A percentile compares a stretch with the other conserved stretches of the same genome.
phyloP scores from a whole-genome alignment of 2,329 filamentous ascomycete species.

The Exophiala viscosa region DNA sequence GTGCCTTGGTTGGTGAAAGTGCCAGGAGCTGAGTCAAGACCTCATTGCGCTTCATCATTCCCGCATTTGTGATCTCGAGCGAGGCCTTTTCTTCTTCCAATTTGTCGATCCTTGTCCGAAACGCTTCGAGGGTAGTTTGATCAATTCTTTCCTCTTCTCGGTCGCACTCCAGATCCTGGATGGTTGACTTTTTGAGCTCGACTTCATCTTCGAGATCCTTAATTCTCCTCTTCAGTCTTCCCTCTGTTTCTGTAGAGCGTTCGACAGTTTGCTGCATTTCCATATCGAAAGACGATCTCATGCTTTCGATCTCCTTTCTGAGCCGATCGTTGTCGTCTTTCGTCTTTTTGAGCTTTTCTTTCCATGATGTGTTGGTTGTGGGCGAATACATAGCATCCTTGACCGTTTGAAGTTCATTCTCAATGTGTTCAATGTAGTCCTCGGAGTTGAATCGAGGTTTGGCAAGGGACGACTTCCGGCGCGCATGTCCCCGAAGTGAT shows the following conservation, averaged over 20 bases:
- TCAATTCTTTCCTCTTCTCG: constrained; percentile 30
- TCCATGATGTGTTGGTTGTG: constrained; percentile 24
- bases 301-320: constrained; percentile 33
- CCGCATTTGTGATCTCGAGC: constrained; percentile 34
- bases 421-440: constrained; percentile 49
- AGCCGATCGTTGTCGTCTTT: constrained; percentile 33
- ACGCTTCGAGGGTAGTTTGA: constrained; percentile 22
- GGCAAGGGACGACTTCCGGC: constrained; percentile 18
- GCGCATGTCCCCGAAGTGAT: constrained; percentile 15
- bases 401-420: constrained; percentile 42
- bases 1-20: constrained; percentile 32
- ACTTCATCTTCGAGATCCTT: constrained; percentile 33
- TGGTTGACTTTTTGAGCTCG: constrained; percentile 31
- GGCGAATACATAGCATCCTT: constrained; percentile 43
- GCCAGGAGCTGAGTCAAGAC: constrained; percentile 37
- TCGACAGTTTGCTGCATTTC: constrained; percentile 34
- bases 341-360: constrained; percentile 30
- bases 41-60: constrained; percentile 35
- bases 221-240: constrained; percentile 32
- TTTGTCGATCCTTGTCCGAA: constrained; percentile 30
- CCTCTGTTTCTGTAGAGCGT: constrained; percentile 31
- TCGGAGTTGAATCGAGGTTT: constrained; percentile 39
- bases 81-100: constrained; percentile 32
- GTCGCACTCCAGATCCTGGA: constrained; percentile 34
- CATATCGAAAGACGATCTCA: constrained; percentile 34